Conservation (phyloP, 2,329 filamentous ascomycete species). For the Paecilomyces fulvus region DNA sequence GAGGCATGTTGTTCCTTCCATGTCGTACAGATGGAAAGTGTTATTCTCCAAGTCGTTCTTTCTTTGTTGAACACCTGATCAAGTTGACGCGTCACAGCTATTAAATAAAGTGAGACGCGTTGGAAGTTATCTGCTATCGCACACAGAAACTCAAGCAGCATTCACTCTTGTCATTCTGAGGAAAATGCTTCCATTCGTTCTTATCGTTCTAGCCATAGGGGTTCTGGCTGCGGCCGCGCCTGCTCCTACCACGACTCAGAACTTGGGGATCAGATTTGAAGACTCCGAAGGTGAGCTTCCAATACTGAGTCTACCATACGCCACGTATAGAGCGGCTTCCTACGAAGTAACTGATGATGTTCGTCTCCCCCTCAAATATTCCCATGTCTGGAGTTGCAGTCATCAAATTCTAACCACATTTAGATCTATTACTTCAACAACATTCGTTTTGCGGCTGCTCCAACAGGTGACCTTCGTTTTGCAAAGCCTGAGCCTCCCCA, state of each 20-base stretch:
- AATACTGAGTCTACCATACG: constrained; percentile 24
- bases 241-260: not conserved
- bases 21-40: not conserved
- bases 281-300: constrained; percentile 11
- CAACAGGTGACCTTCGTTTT: constrained; percentile 34
- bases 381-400: not conserved
- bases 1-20: not conserved
- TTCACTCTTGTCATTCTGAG: not conserved
- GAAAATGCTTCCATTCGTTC: not conserved
- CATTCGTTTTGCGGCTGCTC: constrained; percentile 38
- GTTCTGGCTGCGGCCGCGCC: not conserved
- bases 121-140: not conserved
- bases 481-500: constrained; percentile 30
- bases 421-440: constrained; percentile 35
- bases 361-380: not conserved
- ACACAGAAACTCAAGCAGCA: not conserved
- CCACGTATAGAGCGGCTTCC: constrained; percentile 20
- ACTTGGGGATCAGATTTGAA: not conserved
- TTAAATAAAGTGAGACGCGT: not conserved
- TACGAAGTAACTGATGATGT: constrained; percentile 25
- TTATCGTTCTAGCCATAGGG: not conserved
- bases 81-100: not conserved
- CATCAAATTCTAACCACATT: not conserved
- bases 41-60: not conserved
- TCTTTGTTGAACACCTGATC: not conserved